These are phyloP conservation scores for Cryomyces antarcticus DNA, from an alignment of 495 filamentous ascomycete genomes.

Conservation along the genomic window DNA sequence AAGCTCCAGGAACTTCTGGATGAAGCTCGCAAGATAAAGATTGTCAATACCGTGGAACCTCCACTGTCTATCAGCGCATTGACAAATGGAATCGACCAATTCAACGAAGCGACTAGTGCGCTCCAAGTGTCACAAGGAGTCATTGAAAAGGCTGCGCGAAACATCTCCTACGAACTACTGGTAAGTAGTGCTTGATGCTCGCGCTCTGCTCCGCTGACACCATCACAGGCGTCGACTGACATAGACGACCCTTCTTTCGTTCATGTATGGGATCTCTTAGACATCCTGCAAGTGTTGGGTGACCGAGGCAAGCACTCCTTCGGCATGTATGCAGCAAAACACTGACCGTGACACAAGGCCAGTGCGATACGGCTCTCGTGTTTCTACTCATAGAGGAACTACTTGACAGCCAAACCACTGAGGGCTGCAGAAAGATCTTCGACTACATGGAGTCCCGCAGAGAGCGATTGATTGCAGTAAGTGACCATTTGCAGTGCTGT, in stretches of 20 bases:
- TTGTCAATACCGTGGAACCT: constrained; percentile 49
- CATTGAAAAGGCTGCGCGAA: constrained; percentile 58
- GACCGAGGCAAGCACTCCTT: constrained; percentile 37
- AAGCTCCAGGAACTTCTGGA: constrained; percentile 38
- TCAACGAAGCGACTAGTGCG: constrained; percentile 11
- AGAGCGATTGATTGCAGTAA: constrained; percentile 57
- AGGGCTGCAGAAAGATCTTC: constrained; percentile 75
- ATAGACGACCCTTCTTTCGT: constrained; percentile 60
- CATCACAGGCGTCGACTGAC: constrained; percentile 7
- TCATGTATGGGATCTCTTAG: constrained; percentile 78
- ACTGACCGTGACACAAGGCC: constrained; percentile 28
- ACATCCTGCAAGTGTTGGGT: constrained; percentile 69
- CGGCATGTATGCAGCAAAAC: background rate
- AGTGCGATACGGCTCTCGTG: constrained; percentile 65
- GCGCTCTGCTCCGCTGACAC: background rate
- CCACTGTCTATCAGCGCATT: constrained; percentile 47
- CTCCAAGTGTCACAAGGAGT: constrained; percentile 29
- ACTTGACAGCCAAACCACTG: constrained; percentile 83
- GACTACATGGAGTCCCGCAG: constrained; percentile 85
- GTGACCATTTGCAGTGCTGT: constrained; percentile 1
- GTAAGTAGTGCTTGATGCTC: constrained; percentile 25
- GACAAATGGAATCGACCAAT: constrained; percentile 17
- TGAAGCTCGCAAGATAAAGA: constrained; percentile 44
- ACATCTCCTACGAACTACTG: constrained; percentile 54
- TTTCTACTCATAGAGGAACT: constrained; percentile 89